Conservation (phyloP, 768 basidiomycete species). For the Sistotremastrum suecicum region DNA sequence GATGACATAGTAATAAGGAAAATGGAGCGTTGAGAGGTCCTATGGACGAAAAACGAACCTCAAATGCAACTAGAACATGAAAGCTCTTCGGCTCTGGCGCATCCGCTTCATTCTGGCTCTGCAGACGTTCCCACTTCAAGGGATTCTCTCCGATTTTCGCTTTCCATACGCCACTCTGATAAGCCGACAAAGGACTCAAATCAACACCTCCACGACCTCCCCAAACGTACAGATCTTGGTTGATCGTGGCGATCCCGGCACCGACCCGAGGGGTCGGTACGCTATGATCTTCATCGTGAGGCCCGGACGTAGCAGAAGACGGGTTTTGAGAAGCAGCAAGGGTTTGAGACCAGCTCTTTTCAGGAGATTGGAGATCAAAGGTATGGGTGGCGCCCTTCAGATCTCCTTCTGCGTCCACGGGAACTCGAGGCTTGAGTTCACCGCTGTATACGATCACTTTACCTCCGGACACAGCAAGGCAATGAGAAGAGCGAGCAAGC, state of each 20-base stretch:
- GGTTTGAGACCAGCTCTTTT: slow-evolving; percentile 1
- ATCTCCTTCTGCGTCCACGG: slow-evolving; percentile 18
- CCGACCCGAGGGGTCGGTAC: slow-evolving; percentile 16
- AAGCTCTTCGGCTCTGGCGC: slow-evolving; percentile 22
- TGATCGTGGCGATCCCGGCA: slow-evolving; percentile 7
- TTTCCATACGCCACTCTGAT: slow-evolving; percentile 19
- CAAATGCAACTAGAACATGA: slow-evolving; percentile 18
- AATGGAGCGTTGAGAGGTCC: too few relatives aligned
- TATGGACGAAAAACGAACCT: too few relatives aligned
- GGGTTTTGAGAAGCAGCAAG: not conserved
- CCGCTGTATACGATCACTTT: slow-evolving; percentile 27
- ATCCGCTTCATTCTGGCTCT: slow-evolving; percentile 15
- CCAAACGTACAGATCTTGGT: slow-evolving; percentile 24
- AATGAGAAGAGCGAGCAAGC: slow-evolving; percentile 29
- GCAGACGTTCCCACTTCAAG: slow-evolving; percentile 18
- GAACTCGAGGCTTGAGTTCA: slow-evolving; percentile 27
- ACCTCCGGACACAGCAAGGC: slow-evolving; percentile 17
- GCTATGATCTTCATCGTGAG: too few relatives aligned
- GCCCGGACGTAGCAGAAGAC: not conserved
- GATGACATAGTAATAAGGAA: not conserved
- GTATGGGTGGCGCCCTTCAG: slow-evolving; percentile 12
- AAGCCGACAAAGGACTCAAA: slow-evolving; percentile 20
- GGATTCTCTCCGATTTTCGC: slow-evolving; percentile 7
- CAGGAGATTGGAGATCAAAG: slow-evolving; percentile 10
- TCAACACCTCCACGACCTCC: slow-evolving; percentile 30